phyloP scores from a whole-genome alignment of 495 filamentous ascomycete genomes.

The Tuber borchii region DNA sequence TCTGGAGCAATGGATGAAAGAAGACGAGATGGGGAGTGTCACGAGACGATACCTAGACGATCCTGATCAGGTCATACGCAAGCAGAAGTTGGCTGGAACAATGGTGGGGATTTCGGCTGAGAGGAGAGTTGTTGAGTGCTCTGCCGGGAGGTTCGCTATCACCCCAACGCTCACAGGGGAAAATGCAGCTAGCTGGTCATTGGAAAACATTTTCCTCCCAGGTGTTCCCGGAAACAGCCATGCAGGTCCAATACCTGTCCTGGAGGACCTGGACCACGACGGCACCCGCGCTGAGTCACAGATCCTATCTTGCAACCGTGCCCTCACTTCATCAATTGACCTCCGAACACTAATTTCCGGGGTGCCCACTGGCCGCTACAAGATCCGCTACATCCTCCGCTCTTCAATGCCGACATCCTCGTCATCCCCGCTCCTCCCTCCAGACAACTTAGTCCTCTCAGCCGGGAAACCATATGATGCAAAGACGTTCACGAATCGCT shows the following conservation, averaged over 20 bases:
- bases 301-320: constrained; percentile 18
- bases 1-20: constrained; percentile 31
- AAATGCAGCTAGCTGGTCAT: constrained; percentile 14
- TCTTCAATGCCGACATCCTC: neutral
- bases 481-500: constrained; percentile 20
- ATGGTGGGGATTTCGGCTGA: constrained; percentile 16
- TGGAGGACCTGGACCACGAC: constrained; percentile 25
- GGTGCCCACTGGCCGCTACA: constrained; percentile 25
- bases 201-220: constrained; percentile 19
- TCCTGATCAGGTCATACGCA: constrained; percentile 23
- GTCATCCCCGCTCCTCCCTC: constrained; percentile 11
- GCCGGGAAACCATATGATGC: constrained; percentile 24
- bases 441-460: constrained; percentile 25
- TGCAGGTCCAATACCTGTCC: constrained; percentile 5
- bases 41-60: constrained; percentile 26
- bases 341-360: constrained; percentile 25
- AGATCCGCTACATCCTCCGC: constrained; percentile 19
- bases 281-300: constrained; percentile 23
- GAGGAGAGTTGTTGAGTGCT: constrained; percentile 25
- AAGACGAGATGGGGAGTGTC: constrained; percentile 31
- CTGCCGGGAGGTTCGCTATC: constrained; percentile 19
- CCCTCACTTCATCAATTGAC: neutral
- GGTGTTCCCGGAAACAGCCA: neutral
- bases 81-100: constrained; percentile 18
- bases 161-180: neutral